Base-by-base conservation (phyloP, 371 early-diverging fungal species). In the Actinomortierella ambigua region DNA sequence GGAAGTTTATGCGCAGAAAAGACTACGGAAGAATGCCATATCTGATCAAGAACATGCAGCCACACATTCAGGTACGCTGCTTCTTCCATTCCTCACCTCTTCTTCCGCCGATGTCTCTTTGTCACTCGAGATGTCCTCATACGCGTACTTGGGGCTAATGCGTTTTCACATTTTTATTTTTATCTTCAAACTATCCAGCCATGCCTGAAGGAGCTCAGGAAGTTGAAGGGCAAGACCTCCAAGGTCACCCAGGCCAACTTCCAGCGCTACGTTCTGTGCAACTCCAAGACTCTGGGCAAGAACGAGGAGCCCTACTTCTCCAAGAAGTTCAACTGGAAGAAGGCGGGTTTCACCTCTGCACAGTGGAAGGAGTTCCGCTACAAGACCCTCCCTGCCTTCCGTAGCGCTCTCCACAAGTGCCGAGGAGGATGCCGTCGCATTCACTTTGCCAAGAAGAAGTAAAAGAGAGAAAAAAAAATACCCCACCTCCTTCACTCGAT, bases 351-450 rank as follows among this genome's bases (percentile, higher is more conserved):
- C 65, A 68, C 0, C 65, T 11, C 24, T 14, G 61, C 46, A 3
- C 41, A 64, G 23, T 69, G 70, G 70, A 57, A 60, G 44, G 40
- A 47, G 8, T 69, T 69, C 51, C 13, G 55, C 0, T 61, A 64
- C 57, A 56, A 57, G 48, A 69, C 70, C 50, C 26, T 69, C 53
- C 64, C 64, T 15, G 70, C 50, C 48, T 69, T 69, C 70, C 64
- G 65, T 11, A 64, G 51, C 6, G 70, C 55, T 14, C 70, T 69
- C 27, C 70, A 69, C 58, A 61, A 8, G 0, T 69, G 70, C 65
- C 70, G 70, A 17, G 69, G 69, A 44, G 69, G 64, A 49, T 69
- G 69, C 61, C 69, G 69, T 0, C 59, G 54, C 47, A 60, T 69
- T 23, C 69, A 69, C 22, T 63, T 69, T 43, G 64, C 64, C 5